Evolutionary conservation across 139 green algal genomes (phyloP), one percentile per base, ranked within the genome.

Genomic region (Volvox reticuliferus): DNA sequence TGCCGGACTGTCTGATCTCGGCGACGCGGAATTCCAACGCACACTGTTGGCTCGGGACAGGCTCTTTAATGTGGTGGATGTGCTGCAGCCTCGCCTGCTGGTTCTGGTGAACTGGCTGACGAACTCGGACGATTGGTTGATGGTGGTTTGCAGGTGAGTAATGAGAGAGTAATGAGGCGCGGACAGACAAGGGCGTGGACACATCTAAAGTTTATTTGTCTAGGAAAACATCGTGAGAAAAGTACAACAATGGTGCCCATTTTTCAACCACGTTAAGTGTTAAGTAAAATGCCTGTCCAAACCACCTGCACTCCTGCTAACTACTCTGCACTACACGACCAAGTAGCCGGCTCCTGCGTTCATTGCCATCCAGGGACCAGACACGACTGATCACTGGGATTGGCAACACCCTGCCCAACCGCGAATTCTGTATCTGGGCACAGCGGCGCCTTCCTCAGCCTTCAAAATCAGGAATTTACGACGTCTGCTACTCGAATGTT

Each of bases 401-500:
- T 19, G n/a, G 26, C 1, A 22, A 61, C 1, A 50, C 19, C 13
- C 30, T 89, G 69, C 69, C 85, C 1, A 35, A 55, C 44, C 44
- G 26, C 18, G 19, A 21, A 0, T 16, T 73, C 26, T 89, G 63
- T 68, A 50, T 89, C 19, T 89, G 68, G 85, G 16, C 26, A 44
- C 85, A n/a, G 3, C 69, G 85, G 1, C 44, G n/a, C 44, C 28
- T 73, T 21, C 69, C 69, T 17, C 44, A 36, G 21, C 44, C 67
- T 12, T 19, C 44, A 3, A 37, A 82, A 28, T 12, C 28, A 12
- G 18, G 1, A 6, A 37, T 89, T 14, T 6, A 9, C 0, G 85
- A 89, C 44, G 19, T 89, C 12, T 89, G 85, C 85, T 83, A 89
- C 85, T 73, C 32, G 33, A 82, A 37, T 32, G 71, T 68, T 30